A percentile compares a stretch with the other conserved stretches of the same genome.
phyloP scores from a whole-genome alignment of 148 eudicot genomes.

The Spergularia bocconei region DNA sequence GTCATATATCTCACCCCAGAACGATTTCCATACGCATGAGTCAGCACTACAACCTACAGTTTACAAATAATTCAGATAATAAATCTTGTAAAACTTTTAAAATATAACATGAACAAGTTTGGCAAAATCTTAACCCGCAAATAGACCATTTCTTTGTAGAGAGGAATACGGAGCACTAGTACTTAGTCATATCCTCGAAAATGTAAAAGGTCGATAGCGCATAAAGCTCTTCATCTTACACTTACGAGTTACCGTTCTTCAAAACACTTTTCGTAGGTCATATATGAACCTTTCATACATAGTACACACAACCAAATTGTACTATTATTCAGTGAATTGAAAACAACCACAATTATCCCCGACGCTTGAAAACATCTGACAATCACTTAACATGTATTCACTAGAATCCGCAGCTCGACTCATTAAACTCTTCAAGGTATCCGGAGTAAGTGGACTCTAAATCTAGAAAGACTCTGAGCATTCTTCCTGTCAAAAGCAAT shows the following conservation, averaged over 20 bases:
- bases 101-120: background rate
- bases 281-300: background rate
- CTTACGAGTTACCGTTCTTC: no score
- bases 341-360: background rate
- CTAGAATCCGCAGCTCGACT: background rate
- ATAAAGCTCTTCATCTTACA: background rate
- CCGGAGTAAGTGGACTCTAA: no score
- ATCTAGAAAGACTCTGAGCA: no score
- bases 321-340: background rate
- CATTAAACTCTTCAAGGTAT: background rate
- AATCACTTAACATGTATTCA: background rate
- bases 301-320: background rate
- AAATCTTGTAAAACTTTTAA: background rate
- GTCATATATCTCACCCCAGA: slow-evolving; percentile 97
- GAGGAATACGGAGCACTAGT: background rate
- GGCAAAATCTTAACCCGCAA: background rate
- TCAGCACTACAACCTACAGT: slow-evolving; percentile 84
- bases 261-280: background rate
- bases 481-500: no score
- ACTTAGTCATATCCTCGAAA: background rate
- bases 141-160: background rate
- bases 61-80: slow-evolving; percentile 1
- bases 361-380: background rate
- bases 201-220: background rate
- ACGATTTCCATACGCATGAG: slow-evolving; percentile 90